Percentiles rank a stretch among this genome's conserved stretches.
Evolutionary conservation across 257 asterid species (phyloP).

Genomic region (Echites panduratus): DNA sequence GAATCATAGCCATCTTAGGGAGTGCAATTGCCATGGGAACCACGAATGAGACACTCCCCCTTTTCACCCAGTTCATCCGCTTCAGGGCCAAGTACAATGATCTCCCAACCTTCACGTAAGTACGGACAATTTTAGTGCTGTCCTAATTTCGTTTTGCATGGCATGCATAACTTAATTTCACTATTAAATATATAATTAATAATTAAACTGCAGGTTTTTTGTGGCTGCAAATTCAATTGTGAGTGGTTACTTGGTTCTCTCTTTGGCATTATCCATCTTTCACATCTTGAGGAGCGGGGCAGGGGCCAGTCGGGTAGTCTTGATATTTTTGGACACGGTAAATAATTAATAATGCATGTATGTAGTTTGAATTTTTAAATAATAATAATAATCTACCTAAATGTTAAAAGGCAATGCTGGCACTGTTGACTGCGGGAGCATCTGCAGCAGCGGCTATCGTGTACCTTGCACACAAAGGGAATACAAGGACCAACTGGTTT

Average conservation of each 20-base stretch:
- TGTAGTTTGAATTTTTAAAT: no score
- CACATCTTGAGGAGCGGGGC: slow-evolving; percentile 48
- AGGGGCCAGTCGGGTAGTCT: slow-evolving; percentile 26
- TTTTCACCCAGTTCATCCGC: slow-evolving; percentile 30
- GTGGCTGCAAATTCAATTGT: slow-evolving; percentile 68
- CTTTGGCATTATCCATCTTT: slow-evolving; percentile 54
- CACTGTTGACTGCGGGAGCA: slow-evolving; percentile 52
- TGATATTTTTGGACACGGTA: slow-evolving; percentile 64
- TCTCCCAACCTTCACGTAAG: slow-evolving; percentile 71
- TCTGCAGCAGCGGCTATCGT: slow-evolving; percentile 85
- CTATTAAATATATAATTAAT: no score
- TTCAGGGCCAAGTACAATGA: slow-evolving; percentile 31
- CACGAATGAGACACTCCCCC: slow-evolving; percentile 33
- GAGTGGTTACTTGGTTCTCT: slow-evolving; percentile 56
- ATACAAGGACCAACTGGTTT: slow-evolving; percentile 58
- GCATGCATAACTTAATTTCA: not conserved
- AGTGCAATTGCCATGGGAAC: slow-evolving; percentile 44
- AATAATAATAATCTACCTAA: no score
- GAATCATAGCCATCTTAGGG: slow-evolving; percentile 23
- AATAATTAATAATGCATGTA: no score
- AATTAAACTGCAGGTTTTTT: slow-evolving; percentile 48
- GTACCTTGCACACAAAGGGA: slow-evolving; percentile 80
- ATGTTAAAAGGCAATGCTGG: slow-evolving; percentile 57
- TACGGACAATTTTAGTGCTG: not conserved
- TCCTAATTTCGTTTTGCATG: no score